These are phyloP conservation scores for Powellomyces hirtus DNA, from an alignment of 192 early-diverging fungal genomes.

Conservation along the genomic window DNA sequence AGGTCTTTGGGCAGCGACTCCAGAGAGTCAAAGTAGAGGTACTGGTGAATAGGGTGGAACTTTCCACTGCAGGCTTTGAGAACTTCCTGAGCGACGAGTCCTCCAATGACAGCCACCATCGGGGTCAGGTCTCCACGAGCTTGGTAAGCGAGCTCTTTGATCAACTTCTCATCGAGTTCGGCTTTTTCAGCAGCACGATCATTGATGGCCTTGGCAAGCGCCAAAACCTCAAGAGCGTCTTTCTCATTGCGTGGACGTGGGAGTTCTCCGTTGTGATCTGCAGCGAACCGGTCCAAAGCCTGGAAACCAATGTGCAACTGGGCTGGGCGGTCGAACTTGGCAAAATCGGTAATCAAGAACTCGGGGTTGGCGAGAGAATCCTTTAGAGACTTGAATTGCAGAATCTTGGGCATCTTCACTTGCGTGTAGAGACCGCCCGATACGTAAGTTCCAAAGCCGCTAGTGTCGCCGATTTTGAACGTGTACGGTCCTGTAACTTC, in stretches of 20 bases:
- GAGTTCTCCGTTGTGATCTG: slow-evolving; percentile 57
- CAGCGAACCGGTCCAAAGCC: slow-evolving; percentile 79
- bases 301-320: slow-evolving; percentile 94
- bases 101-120: slow-evolving; percentile 96
- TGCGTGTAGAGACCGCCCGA: slow-evolving; percentile 92
- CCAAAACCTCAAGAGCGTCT: slow-evolving; percentile 81
- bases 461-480: slow-evolving; percentile 93
- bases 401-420: slow-evolving; percentile 87
- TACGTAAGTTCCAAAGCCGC: slow-evolving; percentile 67
- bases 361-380: slow-evolving; percentile 81
- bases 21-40: slow-evolving; percentile 95
- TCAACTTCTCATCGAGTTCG: slow-evolving; percentile 78
- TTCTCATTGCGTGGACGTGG: slow-evolving; percentile 84
- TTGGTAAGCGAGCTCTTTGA: slow-evolving; percentile 84
- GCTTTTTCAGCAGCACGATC: slow-evolving; percentile 56
- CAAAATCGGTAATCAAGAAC: slow-evolving; percentile 87
- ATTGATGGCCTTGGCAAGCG: slow-evolving; percentile 73
- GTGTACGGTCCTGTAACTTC: slow-evolving; percentile 89
- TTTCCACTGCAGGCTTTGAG: slow-evolving; percentile 98
- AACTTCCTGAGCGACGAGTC: slow-evolving; percentile 96
- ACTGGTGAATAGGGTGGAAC: slow-evolving; percentile 89
- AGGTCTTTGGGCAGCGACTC: slow-evolving; percentile 84
- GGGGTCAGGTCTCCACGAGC: slow-evolving; percentile 89
- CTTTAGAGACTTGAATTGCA: slow-evolving; percentile 73
- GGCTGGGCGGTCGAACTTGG: slow-evolving; percentile 95